Percentiles rank a stretch among this genome's conserved stretches.
Conservation (phyloP, 192 early-diverging fungal species). For the Phlyctochytrium planicorne region DNA sequence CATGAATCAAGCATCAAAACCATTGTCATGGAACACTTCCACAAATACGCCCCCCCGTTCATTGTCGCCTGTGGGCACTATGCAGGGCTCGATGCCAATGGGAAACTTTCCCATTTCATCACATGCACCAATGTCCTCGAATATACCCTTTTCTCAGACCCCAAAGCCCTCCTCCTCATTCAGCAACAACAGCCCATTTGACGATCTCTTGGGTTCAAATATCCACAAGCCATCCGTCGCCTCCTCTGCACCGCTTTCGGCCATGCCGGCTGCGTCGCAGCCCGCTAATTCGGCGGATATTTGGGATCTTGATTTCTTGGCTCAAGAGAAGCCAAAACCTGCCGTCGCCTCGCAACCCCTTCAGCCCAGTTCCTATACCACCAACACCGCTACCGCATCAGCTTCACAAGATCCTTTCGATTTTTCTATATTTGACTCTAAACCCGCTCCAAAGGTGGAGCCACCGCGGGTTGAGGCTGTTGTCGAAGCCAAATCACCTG, state of each 20-base stretch:
- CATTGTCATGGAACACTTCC: no score
- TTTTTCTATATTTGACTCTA: background rate
- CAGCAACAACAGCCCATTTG: background rate
- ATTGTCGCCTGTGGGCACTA: background rate
- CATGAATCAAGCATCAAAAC: background rate
- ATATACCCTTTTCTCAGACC: background rate
- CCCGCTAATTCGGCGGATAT: background rate
- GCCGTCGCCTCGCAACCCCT: background rate
- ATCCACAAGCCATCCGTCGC: background rate
- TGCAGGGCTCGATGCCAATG: background rate
- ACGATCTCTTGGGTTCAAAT: background rate
- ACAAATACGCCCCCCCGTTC: background rate
- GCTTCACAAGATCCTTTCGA: background rate
- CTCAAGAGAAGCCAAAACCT: background rate
- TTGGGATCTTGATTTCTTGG: slow-evolving; percentile 31
- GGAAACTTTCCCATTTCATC: background rate
- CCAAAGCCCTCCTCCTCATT: background rate
- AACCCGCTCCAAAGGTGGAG: background rate
- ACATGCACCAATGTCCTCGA: background rate
- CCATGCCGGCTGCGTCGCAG: background rate
- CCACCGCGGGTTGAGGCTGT: background rate
- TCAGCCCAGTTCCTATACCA: background rate
- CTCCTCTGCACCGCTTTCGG: background rate
- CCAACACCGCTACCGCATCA: slow-evolving; percentile 19
- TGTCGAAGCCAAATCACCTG: no score